Conservation (phyloP, 176 grass and related monocot genomes). For the Urochloa ruziziensis region DNA sequence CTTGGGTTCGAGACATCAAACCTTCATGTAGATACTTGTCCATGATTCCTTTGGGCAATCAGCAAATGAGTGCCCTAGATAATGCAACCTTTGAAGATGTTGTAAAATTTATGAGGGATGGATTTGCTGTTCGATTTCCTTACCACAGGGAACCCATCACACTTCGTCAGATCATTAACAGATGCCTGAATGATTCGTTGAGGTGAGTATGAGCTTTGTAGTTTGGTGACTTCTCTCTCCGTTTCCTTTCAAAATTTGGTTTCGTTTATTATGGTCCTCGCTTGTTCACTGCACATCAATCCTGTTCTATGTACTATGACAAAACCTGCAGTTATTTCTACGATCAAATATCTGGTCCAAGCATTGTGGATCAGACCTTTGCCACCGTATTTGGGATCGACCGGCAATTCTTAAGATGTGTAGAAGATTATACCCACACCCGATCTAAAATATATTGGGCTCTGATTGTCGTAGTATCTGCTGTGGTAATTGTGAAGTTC, state of each 20-base stretch:
- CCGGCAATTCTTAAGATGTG: not conserved
- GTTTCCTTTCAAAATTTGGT: not conserved
- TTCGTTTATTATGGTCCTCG: not conserved
- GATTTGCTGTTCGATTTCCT: not conserved
- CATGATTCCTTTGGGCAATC: conserved; percentile 3
- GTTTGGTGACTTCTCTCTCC: not conserved
- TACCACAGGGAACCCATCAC: not conserved
- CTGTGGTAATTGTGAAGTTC: not conserved
- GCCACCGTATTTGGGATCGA: not conserved
- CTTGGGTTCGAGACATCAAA: not conserved
- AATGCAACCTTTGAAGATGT: conserved; percentile 2
- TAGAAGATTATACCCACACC: not conserved
- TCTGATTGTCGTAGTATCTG: not conserved
- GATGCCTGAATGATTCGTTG: not conserved
- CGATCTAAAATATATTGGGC: conserved; percentile 13
- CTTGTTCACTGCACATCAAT: too few relatives aligned
- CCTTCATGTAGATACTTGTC: conserved; percentile 30
- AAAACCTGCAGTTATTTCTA: conserved; percentile 16
- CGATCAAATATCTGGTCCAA: not conserved
- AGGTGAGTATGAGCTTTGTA: not conserved
- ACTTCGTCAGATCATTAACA: not conserved
- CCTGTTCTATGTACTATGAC: too few relatives aligned
- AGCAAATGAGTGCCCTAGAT: not conserved
- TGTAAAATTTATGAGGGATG: conserved; percentile 16
- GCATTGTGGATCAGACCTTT: not conserved